A percentile compares a stretch with the other conserved stretches of the same genome.
Evolutionary conservation across 805 yeast genomes (phyloP).

Genomic region (Ogataea dorogensis): DNA sequence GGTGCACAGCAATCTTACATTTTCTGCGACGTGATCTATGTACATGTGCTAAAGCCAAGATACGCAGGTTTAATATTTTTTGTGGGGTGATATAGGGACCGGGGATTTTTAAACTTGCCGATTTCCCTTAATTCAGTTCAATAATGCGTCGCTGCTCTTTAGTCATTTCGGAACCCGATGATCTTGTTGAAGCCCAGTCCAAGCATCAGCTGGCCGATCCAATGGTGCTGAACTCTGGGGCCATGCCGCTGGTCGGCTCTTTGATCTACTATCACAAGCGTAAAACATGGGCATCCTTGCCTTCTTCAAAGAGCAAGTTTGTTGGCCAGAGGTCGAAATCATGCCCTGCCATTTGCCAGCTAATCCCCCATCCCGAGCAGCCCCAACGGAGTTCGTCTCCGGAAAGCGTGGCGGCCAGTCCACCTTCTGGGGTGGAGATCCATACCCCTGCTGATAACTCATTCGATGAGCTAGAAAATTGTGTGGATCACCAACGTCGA

Average conservation of each 20-base stretch:
- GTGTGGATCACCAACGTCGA: constrained; percentile 7
- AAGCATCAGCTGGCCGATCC: constrained; percentile 1
- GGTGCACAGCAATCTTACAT: too few relatives aligned
- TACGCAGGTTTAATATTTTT: too few relatives aligned
- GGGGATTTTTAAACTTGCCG: constrained; percentile 1
- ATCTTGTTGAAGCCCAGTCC: background rate
- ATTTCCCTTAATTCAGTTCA: background rate
- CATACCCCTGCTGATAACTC: constrained; percentile 1
- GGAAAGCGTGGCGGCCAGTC: background rate
- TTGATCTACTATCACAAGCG: constrained; percentile 26
- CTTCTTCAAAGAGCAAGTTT: constrained; percentile 1
- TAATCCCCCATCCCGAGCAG: background rate
- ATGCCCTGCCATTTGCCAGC: constrained; percentile 5
- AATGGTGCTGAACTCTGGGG: constrained; percentile 13
- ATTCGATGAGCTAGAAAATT: constrained; percentile 6
- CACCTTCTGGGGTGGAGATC: background rate
- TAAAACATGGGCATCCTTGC: constrained; percentile 6
- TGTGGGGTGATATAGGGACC: constrained; percentile 18
- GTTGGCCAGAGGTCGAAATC: constrained; percentile 5
- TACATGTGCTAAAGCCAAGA: too few relatives aligned
- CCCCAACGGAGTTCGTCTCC: too few relatives aligned
- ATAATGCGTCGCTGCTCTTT: constrained; percentile 12
- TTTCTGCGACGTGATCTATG: too few relatives aligned
- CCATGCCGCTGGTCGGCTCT: constrained; percentile 32
- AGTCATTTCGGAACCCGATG: constrained; percentile 10